Evolutionary conservation across 2,329 filamentous ascomycete genomes (phyloP).

Genomic region (Xylariaceae sp.): DNA sequence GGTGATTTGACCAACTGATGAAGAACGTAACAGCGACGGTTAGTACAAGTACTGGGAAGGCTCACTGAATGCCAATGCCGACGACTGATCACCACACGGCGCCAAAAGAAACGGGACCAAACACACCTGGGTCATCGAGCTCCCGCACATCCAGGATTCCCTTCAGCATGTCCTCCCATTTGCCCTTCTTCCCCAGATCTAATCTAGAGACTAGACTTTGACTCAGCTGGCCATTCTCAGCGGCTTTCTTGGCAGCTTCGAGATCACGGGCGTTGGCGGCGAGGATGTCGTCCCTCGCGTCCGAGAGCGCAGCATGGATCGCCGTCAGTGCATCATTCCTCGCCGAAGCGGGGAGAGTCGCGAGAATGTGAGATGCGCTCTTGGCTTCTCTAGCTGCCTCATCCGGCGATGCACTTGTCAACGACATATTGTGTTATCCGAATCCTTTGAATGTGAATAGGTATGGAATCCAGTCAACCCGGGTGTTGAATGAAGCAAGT

Average conservation of each 20-base stretch:
- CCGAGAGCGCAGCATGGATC: slow-evolving; percentile 70
- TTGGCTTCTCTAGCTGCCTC: slow-evolving; percentile 76
- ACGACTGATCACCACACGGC: not conserved
- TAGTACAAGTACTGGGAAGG: not conserved
- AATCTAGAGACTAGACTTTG: slow-evolving; percentile 81
- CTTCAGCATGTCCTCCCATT: slow-evolving; percentile 97
- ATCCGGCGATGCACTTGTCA: slow-evolving; percentile 76
- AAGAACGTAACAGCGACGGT: not conserved
- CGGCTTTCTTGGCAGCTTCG: slow-evolving; percentile 64
- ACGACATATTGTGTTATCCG: slow-evolving; percentile 58
- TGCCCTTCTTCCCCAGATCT: slow-evolving; percentile 78
- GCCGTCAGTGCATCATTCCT: slow-evolving; percentile 81
- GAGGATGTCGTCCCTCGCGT: slow-evolving; percentile 68
- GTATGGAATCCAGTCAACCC: not conserved
- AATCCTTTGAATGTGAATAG: not conserved
- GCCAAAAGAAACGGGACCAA: not conserved
- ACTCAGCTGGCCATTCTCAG: slow-evolving; percentile 68
- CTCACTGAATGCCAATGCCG: slow-evolving; percentile 4
- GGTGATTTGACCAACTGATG: slow-evolving; percentile 74
- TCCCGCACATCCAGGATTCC: slow-evolving; percentile 84
- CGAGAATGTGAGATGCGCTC: slow-evolving; percentile 73
- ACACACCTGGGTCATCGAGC: slow-evolving; percentile 74
- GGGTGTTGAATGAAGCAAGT: not conserved
- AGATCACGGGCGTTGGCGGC: slow-evolving; percentile 83
- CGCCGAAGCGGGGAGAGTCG: slow-evolving; percentile 66